A percentile compares a stretch with the other conserved stretches of the same genome.
These are phyloP conservation scores for Glonium stellatum DNA, from an alignment of 495 filamentous ascomycete genomes.

Conservation along the genomic window DNA sequence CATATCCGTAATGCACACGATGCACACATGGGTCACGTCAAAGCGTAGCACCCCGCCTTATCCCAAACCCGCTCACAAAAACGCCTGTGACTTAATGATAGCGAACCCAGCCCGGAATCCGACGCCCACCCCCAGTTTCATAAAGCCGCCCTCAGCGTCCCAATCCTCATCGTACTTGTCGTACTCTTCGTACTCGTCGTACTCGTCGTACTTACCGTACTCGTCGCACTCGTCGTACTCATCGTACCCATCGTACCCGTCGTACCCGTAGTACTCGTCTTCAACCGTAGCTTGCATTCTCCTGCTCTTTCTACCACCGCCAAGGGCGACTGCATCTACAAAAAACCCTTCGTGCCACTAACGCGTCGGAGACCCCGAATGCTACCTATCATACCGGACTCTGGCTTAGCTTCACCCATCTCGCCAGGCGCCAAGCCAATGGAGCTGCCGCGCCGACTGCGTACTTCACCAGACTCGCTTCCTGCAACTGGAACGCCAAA, in stretches of 20 bases:
- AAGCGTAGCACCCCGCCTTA: background rate
- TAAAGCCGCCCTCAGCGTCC: conserved; percentile 7
- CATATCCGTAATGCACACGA: background rate
- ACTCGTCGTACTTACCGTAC: too few species aligned
- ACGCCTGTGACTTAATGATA: conserved; percentile 25
- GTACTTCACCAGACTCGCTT: conserved; percentile 32
- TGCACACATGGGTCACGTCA: too few species aligned
- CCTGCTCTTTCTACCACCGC: conserved; percentile 9
- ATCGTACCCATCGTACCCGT: conserved; percentile 4
- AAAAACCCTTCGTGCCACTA: conserved; percentile 38
- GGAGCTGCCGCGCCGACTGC: conserved; percentile 37
- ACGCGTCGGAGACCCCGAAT: conserved; percentile 30
- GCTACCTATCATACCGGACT: conserved; percentile 27
- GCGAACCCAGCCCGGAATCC: background rate
- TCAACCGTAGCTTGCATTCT: conserved; percentile 7
- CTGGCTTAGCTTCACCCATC: conserved; percentile 19
- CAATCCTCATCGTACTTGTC: too few species aligned
- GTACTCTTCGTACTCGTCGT: too few species aligned
- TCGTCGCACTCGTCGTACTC: too few species aligned
- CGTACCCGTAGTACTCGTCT: conserved; percentile 7
- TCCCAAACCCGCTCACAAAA: conserved; percentile 15
- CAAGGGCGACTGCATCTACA: conserved; percentile 31
- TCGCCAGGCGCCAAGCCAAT: conserved; percentile 31
- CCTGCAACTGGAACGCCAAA: conserved; percentile 27
- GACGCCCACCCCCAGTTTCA: conserved; percentile 1